Evolutionary conservation across 2,329 filamentous ascomycete species (phyloP).

Genomic region (Botrytis porri): DNA sequence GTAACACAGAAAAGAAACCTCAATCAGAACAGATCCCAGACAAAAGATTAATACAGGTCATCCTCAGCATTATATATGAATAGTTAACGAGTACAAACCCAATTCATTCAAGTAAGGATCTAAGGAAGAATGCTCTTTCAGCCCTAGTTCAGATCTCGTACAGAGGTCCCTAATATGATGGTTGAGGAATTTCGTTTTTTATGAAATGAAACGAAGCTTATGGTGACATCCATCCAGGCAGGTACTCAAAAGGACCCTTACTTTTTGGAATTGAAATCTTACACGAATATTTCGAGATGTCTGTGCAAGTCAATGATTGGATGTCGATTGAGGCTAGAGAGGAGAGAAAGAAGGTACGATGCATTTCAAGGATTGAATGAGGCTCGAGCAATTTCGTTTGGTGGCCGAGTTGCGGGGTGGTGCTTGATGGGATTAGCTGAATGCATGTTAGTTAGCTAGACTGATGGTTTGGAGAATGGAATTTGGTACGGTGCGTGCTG

Average conservation of each 20-base stretch:
- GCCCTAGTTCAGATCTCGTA: background rate
- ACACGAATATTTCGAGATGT: background rate
- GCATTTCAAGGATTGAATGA: background rate
- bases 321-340: background rate
- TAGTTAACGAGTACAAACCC: background rate
- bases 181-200: background rate
- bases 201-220: background rate
- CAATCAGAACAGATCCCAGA: background rate
- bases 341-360: background rate
- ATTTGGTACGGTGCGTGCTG: background rate
- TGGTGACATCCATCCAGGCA: background rate
- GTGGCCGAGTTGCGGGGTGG: background rate
- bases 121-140: background rate
- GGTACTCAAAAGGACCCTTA: background rate
- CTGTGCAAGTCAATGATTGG: background rate
- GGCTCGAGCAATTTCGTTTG: slow-evolving; percentile 8
- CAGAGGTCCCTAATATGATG: background rate
- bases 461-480: background rate
- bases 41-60: background rate
- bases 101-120: background rate
- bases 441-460: background rate
- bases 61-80: background rate
- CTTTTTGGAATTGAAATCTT: background rate
- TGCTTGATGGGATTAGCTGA: background rate
- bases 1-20: background rate